Percentiles rank a stretch among this genome's conserved stretches.
These are phyloP conservation scores for Sporothrix luriei DNA, from an alignment of 2,329 filamentous ascomycete genomes.

Conservation along the genomic window DNA sequence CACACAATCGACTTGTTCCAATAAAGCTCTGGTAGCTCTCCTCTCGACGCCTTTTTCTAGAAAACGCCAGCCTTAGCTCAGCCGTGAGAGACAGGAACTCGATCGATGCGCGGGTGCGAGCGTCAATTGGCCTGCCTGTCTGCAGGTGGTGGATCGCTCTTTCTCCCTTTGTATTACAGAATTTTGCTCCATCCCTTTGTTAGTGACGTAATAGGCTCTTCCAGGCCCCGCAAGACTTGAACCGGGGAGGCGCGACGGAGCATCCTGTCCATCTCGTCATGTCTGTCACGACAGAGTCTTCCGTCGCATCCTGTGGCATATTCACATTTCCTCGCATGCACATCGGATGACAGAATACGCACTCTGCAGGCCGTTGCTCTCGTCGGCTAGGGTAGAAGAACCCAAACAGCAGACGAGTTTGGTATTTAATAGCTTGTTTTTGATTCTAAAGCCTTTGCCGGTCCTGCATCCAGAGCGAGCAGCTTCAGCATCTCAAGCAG, in stretches of 20 bases:
- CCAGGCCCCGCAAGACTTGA: neutral
- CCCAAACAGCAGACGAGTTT: neutral
- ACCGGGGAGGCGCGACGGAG: slow-evolving; percentile 16
- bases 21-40: neutral
- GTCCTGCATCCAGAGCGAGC: neutral
- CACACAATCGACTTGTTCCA: neutral
- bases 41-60: neutral
- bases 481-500: no score
- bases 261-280: neutral
- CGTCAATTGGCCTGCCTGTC: neutral
- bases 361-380: neutral
- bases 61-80: neutral
- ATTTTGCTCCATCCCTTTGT: slow-evolving; percentile 5
- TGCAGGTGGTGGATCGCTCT: neutral
- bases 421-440: neutral
- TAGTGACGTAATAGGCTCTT: slow-evolving; percentile 24
- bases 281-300: neutral
- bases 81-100: neutral
- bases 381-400: neutral
- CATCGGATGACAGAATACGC: neutral
- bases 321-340: neutral
- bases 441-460: no score
- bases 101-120: neutral
- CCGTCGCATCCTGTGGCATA: neutral
- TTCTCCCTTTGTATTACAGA: slow-evolving; percentile 22